Evolutionary conservation across 1,284 basidiomycete species (phyloP), one percentile per base, ranked within the genome.

Genomic region (Heterobasidion parviporum): DNA sequence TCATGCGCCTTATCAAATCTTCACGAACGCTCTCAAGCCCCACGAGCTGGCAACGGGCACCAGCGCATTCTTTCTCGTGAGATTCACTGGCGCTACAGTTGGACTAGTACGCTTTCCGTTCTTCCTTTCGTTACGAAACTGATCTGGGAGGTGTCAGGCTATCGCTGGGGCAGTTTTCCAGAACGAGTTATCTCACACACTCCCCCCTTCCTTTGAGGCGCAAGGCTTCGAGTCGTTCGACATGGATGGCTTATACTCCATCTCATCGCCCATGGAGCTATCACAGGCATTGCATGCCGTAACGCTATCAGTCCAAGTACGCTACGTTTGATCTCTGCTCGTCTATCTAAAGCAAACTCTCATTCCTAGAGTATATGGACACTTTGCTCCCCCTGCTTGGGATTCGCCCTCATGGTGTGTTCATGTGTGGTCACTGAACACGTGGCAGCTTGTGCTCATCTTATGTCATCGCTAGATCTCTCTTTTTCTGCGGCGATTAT

Each of bases 61-160:
- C 12, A 85, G 87, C 65, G 89, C 87, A 20, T 91, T 92, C 66
- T 91, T 92, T 68, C 75, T 92, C 55, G 86, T 90, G 50, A 77
- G 89, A 47, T 92, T 91, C 70, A 91, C 88, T 43, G 89, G 89
- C 14, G 85, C 89, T 35, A 89, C 88, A 5, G 75, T 86, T 52
- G 89, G 89, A 58, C 68, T 92, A 70, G 89, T 88, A 68, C 63
- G 83, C 68, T 53, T 61, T 12, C 26, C 8, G 12, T 16, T 18
- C 41, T 45, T 35, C 20, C 36, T 43, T 36, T 47, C 8, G 26
- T 20, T 45, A 34, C 46, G 44, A 20, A 16, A 34, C 18, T 41
- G 49, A 16, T 35, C 35, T 50, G 38, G 16, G 18, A 54, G 51
- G 20, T 38, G 51, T 57, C 63, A 91, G 88, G 80, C 89, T 50